A percentile compares a stretch with the other conserved stretches of the same genome.
Evolutionary conservation across 1,284 basidiomycete genomes (phyloP).

Genomic region (Ceratobasidium sp.): DNA sequence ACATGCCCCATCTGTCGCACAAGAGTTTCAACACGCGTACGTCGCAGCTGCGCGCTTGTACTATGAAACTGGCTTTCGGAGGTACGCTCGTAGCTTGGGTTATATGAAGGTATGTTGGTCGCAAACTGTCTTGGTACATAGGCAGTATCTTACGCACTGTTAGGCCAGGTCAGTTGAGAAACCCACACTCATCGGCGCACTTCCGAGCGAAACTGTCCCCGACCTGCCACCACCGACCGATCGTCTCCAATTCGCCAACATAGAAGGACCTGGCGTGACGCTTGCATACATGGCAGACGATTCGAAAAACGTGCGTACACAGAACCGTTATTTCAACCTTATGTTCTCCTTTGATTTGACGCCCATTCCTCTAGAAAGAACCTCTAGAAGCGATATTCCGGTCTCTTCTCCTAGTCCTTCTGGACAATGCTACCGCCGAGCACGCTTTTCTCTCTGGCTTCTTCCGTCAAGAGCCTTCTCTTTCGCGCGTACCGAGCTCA

Average conservation of each 20-base stretch:
- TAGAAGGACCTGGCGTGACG: conserved; percentile 82
- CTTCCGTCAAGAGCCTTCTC: conserved; percentile 60
- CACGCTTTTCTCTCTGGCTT: conserved; percentile 87
- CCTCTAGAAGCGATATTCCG: conserved; percentile 84
- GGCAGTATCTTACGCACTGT: not conserved
- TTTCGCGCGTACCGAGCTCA: conserved; percentile 1
- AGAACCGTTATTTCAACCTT: not conserved
- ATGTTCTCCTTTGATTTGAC: not conserved
- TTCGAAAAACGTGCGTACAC: conserved; percentile 80
- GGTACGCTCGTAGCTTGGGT: conserved; percentile 86
- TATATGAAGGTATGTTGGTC: conserved; percentile 70
- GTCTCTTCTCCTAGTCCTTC: conserved; percentile 85
- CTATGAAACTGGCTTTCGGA: conserved; percentile 94
- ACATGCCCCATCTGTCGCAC: conserved; percentile 83
- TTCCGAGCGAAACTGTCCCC: conserved; percentile 55
- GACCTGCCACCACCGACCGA: conserved; percentile 59
- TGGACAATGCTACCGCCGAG: conserved; percentile 93
- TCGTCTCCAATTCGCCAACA: conserved; percentile 71
- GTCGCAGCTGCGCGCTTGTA: conserved; percentile 85
- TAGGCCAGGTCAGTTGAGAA: conserved; percentile 72
- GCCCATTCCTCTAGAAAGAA: conserved; percentile 68
- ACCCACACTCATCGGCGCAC: conserved; percentile 65
- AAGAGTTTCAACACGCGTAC: conserved; percentile 91
- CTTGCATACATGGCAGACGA: conserved; percentile 89
- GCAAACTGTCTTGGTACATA: not conserved